Percentiles rank a stretch among this genome's conserved stretches.
Evolutionary conservation across 192 early-diverging fungal genomes (phyloP).

Genomic region (Umbelopsis sp.): DNA sequence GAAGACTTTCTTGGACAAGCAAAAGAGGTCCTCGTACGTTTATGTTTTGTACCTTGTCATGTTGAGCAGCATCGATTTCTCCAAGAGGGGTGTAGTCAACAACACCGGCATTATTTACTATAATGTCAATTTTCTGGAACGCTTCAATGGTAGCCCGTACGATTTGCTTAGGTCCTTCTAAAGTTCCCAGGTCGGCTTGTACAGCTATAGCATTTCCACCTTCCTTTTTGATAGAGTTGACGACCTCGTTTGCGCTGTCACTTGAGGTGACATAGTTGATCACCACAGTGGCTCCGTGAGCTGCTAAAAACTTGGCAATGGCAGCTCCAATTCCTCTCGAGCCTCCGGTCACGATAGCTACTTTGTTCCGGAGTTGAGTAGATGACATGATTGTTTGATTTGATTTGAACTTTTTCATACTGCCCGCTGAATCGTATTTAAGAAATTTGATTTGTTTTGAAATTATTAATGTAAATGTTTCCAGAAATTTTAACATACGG

Average conservation of each 20-base stretch:
- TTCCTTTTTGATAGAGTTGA: conserved; percentile 4
- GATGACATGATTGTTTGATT: not conserved
- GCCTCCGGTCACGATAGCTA: conserved; percentile 18
- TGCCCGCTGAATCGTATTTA: no score
- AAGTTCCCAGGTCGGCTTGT: conserved; percentile 8
- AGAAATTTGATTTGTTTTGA: no score
- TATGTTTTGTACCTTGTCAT: conserved; percentile 33
- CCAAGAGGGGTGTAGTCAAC: not conserved
- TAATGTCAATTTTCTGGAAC: conserved; percentile 40
- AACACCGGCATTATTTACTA: conserved; percentile 48
- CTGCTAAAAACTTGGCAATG: conserved; percentile 7
- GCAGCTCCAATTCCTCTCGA: conserved; percentile 11
- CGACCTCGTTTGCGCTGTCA: not conserved
- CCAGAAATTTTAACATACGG: no score
- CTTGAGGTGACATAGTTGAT: not conserved
- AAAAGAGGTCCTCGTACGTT: conserved; percentile 46
- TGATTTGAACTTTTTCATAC: no score
- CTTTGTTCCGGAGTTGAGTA: not conserved
- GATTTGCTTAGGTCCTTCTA: not conserved
- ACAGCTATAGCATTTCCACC: conserved; percentile 17
- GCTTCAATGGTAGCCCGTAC: conserved; percentile 19
- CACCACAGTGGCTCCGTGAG: conserved; percentile 4
- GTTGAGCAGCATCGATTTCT: not conserved
- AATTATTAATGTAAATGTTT: no score
- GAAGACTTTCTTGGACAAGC: conserved; percentile 35